Conservation (phyloP, 192 early-diverging fungal species). For the Phycomyces nitens region DNA sequence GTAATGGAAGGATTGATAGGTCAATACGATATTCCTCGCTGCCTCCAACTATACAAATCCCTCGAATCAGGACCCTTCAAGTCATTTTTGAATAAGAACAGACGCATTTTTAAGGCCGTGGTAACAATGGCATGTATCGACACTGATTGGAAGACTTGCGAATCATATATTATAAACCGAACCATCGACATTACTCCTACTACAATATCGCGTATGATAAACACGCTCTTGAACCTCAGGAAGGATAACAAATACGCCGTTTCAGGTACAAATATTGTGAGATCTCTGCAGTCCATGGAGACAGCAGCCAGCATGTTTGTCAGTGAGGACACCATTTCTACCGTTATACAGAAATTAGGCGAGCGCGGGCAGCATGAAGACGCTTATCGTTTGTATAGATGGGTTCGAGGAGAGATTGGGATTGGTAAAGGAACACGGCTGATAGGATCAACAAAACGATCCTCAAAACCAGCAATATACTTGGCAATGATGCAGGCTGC, state of each 20-base stretch:
- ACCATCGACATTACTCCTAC: slow-evolving; percentile 6
- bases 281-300: slow-evolving; percentile 15
- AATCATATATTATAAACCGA: not conserved
- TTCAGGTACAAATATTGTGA: slow-evolving; percentile 7
- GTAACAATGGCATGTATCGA: not conserved
- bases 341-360: slow-evolving; percentile 8
- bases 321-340: not conserved
- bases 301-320: not conserved
- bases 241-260: not conserved
- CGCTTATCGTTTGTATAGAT: slow-evolving; percentile 15
- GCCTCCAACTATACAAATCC: slow-evolving; percentile 1
- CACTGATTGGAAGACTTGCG: slow-evolving; percentile 8
- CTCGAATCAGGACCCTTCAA: not conserved
- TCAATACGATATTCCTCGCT: not conserved
- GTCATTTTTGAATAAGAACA: not conserved
- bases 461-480: not conserved
- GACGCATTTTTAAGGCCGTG: slow-evolving; percentile 12
- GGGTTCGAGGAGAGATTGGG: slow-evolving; percentile 11
- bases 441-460: slow-evolving; percentile 3
- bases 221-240: slow-evolving; percentile 1
- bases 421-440: not conserved
- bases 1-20: slow-evolving; percentile 7
- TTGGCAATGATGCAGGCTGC: slow-evolving; percentile 17
- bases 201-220: slow-evolving; percentile 8
- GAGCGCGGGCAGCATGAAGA: slow-evolving; percentile 9